Percentiles rank a stretch among this genome's conserved stretches.
Evolutionary conservation across 352 stramenopile genomes (phyloP).

Genomic region (Phytopythium mirpurense): DNA sequence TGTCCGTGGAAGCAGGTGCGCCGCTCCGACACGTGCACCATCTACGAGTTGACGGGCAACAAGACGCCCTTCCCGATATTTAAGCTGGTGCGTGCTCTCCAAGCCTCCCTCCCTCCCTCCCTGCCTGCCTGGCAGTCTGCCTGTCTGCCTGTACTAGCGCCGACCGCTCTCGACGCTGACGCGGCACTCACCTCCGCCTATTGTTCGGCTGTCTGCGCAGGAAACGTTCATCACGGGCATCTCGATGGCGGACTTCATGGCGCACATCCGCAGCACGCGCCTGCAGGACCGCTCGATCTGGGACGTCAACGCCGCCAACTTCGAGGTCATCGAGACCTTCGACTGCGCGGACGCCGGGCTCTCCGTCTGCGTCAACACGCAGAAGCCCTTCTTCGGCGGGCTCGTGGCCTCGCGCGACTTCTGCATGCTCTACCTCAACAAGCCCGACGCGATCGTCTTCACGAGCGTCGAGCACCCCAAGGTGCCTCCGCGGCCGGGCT

Average conservation of each 20-base stretch:
- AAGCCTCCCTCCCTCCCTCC: too few species aligned
- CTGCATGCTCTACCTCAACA: conserved; percentile 31
- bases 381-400: conserved; percentile 51
- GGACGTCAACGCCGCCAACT: conserved; percentile 45
- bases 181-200: too few species aligned
- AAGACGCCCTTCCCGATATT: conserved; percentile 37
- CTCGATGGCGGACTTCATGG: conserved; percentile 31
- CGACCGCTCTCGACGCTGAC: too few species aligned
- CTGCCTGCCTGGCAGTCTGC: too few species aligned
- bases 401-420: conserved; percentile 54
- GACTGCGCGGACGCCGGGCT: conserved; percentile 21
- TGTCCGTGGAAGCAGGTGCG: conserved; percentile 38
- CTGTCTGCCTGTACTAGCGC: too few species aligned
- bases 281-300: conserved; percentile 34
- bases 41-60: conserved; percentile 45
- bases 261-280: conserved; percentile 36
- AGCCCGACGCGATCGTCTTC: conserved; percentile 26
- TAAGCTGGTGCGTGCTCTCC: conserved; percentile 32
- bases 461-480: conserved; percentile 36
- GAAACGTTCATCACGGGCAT: conserved; percentile 43
- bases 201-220: too few species aligned
- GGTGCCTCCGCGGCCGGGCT: conserved; percentile 22
- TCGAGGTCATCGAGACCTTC: conserved; percentile 44
- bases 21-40: conserved; percentile 17
- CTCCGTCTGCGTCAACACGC: conserved; percentile 41